Evolutionary conservation across 257 asterid species (phyloP).

Genomic region (Salvia splendens): DNA sequence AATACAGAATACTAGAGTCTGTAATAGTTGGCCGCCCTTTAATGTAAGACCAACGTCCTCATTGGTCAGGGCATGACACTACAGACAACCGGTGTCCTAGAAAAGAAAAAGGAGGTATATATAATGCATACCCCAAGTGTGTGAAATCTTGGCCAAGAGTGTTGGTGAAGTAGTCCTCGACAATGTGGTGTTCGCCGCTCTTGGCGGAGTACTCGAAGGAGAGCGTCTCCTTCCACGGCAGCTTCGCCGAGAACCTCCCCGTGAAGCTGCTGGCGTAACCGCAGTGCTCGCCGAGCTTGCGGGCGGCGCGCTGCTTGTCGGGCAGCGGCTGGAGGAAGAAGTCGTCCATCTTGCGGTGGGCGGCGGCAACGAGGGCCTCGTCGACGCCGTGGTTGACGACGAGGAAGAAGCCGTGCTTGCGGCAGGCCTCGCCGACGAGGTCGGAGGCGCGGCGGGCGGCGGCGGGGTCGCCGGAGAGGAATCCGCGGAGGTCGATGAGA

Average conservation of each 20-base stretch:
- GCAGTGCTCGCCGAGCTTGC: conserved; percentile 74
- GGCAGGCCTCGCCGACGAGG: conserved; percentile 70
- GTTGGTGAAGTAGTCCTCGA: conserved; percentile 54
- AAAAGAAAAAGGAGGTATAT: too few species aligned
- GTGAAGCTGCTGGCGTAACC: conserved; percentile 95
- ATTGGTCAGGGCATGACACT: too few species aligned
- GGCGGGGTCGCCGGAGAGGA: conserved; percentile 62
- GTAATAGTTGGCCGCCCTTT: too few species aligned
- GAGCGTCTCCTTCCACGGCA: conserved; percentile 96
- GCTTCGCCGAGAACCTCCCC: conserved; percentile 78
- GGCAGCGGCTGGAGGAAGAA: conserved; percentile 66
- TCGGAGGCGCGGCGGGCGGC: conserved; percentile 51
- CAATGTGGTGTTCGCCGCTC: conserved; percentile 41
- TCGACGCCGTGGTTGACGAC: conserved; percentile 79
- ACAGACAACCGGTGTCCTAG: too few species aligned
- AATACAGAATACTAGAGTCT: too few species aligned
- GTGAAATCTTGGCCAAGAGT: conserved; percentile 56
- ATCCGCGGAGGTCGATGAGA: conserved; percentile 60
- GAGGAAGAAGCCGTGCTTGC: conserved; percentile 70
- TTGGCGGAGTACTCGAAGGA: conserved; percentile 59
- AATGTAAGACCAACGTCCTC: too few species aligned
- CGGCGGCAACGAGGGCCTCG: conserved; percentile 48
- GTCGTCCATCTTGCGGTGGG: conserved; percentile 65
- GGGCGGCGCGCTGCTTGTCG: conserved; percentile 62
- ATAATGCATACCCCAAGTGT: conserved; percentile 69